Percentiles rank a stretch among this genome's conserved stretches.
These are phyloP conservation scores for Alternaria viburni DNA, from an alignment of 2,329 filamentous ascomycete genomes.

Conservation along the genomic window DNA sequence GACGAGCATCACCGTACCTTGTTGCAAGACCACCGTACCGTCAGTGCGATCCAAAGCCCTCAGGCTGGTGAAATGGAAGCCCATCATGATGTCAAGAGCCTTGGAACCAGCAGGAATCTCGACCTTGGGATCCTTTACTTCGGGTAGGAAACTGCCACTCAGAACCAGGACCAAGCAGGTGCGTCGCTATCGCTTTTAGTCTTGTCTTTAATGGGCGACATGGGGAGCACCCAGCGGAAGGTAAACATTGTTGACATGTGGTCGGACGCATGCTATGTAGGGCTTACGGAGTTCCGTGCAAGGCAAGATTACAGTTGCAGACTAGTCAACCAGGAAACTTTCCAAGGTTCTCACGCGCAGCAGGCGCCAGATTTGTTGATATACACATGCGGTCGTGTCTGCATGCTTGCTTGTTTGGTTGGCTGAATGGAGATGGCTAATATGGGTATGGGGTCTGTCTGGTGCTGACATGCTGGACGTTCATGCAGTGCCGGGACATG, in stretches of 20 bases:
- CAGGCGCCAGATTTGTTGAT: background rate
- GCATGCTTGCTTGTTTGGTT: slow-evolving; percentile 1
- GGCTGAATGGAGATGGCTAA: background rate
- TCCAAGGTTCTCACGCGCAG: background rate
- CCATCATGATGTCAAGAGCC: slow-evolving; percentile 28
- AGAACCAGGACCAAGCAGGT: slow-evolving; percentile 20
- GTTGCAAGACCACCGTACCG: slow-evolving; percentile 48
- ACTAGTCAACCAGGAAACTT: background rate
- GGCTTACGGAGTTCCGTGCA: background rate
- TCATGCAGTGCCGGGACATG: slow-evolving; percentile 6
- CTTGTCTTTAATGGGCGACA: slow-evolving; percentile 10
- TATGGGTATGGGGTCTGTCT: background rate
- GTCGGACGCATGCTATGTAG: slow-evolving; percentile 3
- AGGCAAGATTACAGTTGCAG: background rate
- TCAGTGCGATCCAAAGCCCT: slow-evolving; percentile 48
- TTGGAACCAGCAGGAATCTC: background rate
- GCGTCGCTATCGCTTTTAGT: slow-evolving; percentile 13
- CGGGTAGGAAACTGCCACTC: slow-evolving; percentile 19
- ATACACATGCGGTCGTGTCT: background rate
- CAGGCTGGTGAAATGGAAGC: slow-evolving; percentile 40
- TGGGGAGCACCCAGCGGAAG: background rate
- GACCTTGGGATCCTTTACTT: slow-evolving; percentile 9
- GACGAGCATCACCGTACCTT: slow-evolving; percentile 14
- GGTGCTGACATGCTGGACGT: background rate
- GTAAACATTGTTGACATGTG: slow-evolving; percentile 8